Evolutionary conservation across 2,329 filamentous ascomycete genomes (phyloP).

Genomic region (Exophiala alcalophila): DNA sequence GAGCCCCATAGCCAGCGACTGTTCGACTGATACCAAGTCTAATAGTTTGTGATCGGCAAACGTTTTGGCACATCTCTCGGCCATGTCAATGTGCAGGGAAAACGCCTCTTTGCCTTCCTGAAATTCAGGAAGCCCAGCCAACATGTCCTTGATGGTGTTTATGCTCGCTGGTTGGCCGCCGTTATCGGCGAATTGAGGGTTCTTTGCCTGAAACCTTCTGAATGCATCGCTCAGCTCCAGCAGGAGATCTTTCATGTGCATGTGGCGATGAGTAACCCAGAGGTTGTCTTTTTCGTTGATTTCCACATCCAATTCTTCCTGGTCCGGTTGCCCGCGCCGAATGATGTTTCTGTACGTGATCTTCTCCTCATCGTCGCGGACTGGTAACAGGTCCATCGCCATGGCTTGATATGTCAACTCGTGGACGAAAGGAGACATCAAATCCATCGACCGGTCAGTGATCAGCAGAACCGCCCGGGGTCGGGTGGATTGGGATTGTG

Average conservation of each 20-base stretch:
- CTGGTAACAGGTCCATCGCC: slow-evolving; percentile 87
- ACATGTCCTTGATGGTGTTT: slow-evolving; percentile 94
- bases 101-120: slow-evolving; percentile 95
- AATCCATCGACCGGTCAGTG: slow-evolving; percentile 88
- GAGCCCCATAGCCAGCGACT: slow-evolving; percentile 84
- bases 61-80: slow-evolving; percentile 91
- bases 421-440: slow-evolving; percentile 82
- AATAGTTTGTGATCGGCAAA: slow-evolving; percentile 82
- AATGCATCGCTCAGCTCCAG: slow-evolving; percentile 92
- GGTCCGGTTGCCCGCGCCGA: slow-evolving; percentile 67
- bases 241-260: slow-evolving; percentile 97
- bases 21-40: slow-evolving; percentile 84
- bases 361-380: slow-evolving; percentile 80
- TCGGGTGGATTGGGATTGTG: slow-evolving; percentile 63
- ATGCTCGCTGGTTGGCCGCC: slow-evolving; percentile 69
- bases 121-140: slow-evolving; percentile 90
- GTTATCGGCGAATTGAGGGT: slow-evolving; percentile 84
- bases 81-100: slow-evolving; percentile 92
- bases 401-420: slow-evolving; percentile 99
- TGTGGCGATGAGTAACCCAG: slow-evolving; percentile 91
- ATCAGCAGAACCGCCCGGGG: slow-evolving; percentile 82
- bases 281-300: slow-evolving; percentile 87
- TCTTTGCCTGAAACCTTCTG: slow-evolving; percentile 82
- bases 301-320: slow-evolving; percentile 85
- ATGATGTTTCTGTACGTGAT: slow-evolving; percentile 77